Conservation (phyloP, 345 rosid species). For the Eutrema japonicum region DNA sequence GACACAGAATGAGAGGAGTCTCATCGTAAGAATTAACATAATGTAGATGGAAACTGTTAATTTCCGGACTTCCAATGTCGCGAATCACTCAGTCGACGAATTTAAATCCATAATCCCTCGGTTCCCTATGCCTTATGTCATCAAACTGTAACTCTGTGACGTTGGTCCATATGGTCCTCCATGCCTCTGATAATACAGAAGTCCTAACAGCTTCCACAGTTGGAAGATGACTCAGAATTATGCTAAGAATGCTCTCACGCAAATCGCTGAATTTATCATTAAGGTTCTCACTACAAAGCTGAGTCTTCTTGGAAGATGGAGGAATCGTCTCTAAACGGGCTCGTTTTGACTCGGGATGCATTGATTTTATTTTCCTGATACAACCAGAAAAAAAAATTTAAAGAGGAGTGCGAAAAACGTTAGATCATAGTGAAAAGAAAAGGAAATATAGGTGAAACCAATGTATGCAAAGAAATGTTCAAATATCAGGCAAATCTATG, state of each 20-base stretch:
- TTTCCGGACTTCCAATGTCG: conserved; percentile 6
- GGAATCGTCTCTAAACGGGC: background rate
- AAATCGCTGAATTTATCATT: conserved; percentile 26
- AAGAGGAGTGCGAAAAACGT: conserved; percentile 1
- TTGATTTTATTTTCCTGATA: conserved; percentile 10
- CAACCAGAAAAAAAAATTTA: background rate
- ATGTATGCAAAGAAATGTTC: background rate
- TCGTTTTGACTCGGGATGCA: conserved; percentile 17
- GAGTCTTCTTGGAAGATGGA: conserved; percentile 14
- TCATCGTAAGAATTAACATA: conserved; percentile 28
- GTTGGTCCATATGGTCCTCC: conserved; percentile 28
- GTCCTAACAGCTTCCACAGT: conserved; percentile 37
- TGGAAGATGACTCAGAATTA: conserved; percentile 28
- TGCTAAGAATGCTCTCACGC: conserved; percentile 22
- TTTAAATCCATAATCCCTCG: background rate
- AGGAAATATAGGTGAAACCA: too few species aligned
- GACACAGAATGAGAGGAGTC: background rate
- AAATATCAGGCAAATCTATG: conserved; percentile 6
- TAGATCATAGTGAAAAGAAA: background rate
- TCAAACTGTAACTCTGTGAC: conserved; percentile 31
- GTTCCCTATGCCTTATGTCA: conserved; percentile 7
- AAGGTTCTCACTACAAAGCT: conserved; percentile 17
- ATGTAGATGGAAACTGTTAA: conserved; percentile 21
- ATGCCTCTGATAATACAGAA: conserved; percentile 31
- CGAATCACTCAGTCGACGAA: conserved; percentile 25